Evolutionary conservation across 164 flowering plant species (phyloP).

Genomic region (Vitis rupestris): DNA sequence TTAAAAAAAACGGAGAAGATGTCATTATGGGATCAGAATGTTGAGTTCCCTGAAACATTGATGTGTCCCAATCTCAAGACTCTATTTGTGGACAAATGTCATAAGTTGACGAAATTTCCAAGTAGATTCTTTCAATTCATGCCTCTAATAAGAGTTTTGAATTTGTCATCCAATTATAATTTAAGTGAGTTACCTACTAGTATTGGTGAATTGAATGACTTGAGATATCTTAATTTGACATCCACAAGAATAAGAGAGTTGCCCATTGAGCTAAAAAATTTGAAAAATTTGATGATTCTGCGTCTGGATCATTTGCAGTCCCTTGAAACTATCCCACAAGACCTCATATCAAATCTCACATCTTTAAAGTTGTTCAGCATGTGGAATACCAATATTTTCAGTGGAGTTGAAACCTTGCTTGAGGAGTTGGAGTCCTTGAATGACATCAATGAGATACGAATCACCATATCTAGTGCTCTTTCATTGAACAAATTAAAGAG

Average conservation of each 20-base stretch:
- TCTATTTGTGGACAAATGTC: fast-evolving
- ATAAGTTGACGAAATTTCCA: no score
- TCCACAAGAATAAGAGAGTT: background rate
- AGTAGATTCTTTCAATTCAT: no score
- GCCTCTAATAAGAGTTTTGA: no score
- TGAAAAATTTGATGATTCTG: slow-evolving; percentile 8
- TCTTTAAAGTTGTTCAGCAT: background rate
- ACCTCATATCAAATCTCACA: slow-evolving; percentile 1
- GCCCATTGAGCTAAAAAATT: slow-evolving; percentile 1
- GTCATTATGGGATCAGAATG: background rate
- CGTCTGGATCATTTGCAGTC: background rate
- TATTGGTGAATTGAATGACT: no score
- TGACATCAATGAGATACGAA: background rate
- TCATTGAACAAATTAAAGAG: no score
- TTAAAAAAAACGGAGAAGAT: background rate
- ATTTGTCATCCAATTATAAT: fast-evolving
- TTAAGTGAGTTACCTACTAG: no score
- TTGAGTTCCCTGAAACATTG: background rate
- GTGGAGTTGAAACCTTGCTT: background rate
- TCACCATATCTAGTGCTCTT: no score
- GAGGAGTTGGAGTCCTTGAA: slow-evolving; percentile 1
- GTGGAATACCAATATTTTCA: no score
- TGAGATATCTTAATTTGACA: slow-evolving; percentile 14
- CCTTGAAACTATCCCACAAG: background rate
- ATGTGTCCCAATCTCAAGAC: background rate